Evolutionary conservation across 768 basidiomycete species (phyloP).

Genomic region (Boletus pseudopeckii): DNA sequence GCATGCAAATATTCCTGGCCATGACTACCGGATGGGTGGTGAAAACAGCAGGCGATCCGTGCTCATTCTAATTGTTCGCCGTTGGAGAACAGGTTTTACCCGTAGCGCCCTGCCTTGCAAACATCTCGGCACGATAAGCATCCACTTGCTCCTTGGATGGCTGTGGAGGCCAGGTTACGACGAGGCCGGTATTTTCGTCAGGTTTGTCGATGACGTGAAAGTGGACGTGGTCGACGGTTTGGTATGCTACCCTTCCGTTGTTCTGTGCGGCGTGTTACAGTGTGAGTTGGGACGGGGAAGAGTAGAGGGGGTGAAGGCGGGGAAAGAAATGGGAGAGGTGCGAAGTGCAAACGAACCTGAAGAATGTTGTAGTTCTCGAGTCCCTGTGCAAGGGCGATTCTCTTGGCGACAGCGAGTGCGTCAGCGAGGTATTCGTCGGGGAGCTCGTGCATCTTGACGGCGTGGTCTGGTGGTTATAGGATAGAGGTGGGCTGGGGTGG

Average conservation of each 20-base stretch:
- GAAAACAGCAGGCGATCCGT: too few species aligned
- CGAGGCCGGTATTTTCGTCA: slow-evolving; percentile 63
- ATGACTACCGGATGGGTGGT: too few species aligned
- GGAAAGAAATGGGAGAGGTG: neutral
- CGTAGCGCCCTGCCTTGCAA: neutral
- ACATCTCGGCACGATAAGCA: slow-evolving; percentile 3
- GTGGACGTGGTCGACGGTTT: slow-evolving; percentile 81
- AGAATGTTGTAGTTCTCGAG: slow-evolving; percentile 84
- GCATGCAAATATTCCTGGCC: too few species aligned
- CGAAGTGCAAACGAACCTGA: slow-evolving; percentile 37
- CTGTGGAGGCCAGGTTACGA: slow-evolving; percentile 58
- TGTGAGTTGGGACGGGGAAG: neutral
- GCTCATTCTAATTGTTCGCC: too few species aligned
- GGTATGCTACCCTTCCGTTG: slow-evolving; percentile 62
- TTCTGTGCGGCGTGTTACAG: slow-evolving; percentile 41
- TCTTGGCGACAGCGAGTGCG: slow-evolving; percentile 78
- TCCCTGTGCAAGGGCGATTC: slow-evolving; percentile 75
- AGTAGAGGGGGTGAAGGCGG: neutral
- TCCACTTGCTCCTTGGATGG: slow-evolving; percentile 7
- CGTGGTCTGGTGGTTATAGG: slow-evolving; percentile 57
- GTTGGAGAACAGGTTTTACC: neutral
- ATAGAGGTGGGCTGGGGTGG: neutral
- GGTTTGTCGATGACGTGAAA: slow-evolving; percentile 95
- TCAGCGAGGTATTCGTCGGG: slow-evolving; percentile 84
- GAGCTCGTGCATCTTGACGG: slow-evolving; percentile 79